phyloP scores from a whole-genome alignment of 805 yeast species.

The baker's yeast (Saccharomyces cerevisiae) region DNA sequence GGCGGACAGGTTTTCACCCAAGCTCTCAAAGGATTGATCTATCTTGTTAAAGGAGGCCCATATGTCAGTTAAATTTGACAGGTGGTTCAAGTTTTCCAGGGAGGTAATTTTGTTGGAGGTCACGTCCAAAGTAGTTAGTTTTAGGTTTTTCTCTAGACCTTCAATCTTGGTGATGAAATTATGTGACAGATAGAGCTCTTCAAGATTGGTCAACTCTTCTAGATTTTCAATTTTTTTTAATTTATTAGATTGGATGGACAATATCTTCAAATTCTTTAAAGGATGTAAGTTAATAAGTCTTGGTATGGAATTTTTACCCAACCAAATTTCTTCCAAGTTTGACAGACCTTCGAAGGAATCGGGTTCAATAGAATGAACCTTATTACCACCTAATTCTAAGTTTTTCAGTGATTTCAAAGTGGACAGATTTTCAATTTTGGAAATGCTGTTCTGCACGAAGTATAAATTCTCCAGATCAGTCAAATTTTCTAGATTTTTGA shows the following conservation, averaged over 20 bases:
- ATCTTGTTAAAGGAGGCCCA: slow-evolving; percentile 85
- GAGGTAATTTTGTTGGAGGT: slow-evolving; percentile 62
- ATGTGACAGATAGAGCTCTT: slow-evolving; percentile 82
- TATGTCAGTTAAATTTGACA: slow-evolving; percentile 71
- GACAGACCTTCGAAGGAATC: slow-evolving; percentile 44
- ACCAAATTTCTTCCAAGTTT: slow-evolving; percentile 72
- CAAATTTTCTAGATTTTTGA: slow-evolving; percentile 65
- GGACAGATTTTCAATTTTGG: slow-evolving; percentile 59
- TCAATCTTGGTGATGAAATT: slow-evolving; percentile 71
- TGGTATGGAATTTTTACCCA: slow-evolving; percentile 77
- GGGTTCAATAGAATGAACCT: slow-evolving; percentile 37
- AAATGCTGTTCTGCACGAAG: slow-evolving; percentile 82
- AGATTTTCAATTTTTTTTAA: slow-evolving; percentile 74
- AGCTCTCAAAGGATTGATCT: slow-evolving; percentile 53
- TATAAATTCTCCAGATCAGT: slow-evolving; percentile 58
- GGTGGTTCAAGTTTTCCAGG: slow-evolving; percentile 57
- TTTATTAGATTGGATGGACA: slow-evolving; percentile 84
- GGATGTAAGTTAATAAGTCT: slow-evolving; percentile 53
- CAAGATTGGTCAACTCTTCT: slow-evolving; percentile 59
- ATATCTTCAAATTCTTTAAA: slow-evolving; percentile 55
- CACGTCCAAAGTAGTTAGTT: slow-evolving; percentile 69
- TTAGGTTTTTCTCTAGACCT: slow-evolving; percentile 61
- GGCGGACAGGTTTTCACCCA: slow-evolving; percentile 55
- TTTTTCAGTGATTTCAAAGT: slow-evolving; percentile 49
- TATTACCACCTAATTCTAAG: slow-evolving; percentile 87